phyloP scores from a whole-genome alignment of 139 green algal species.

The Desmodesmus armatus region DNA sequence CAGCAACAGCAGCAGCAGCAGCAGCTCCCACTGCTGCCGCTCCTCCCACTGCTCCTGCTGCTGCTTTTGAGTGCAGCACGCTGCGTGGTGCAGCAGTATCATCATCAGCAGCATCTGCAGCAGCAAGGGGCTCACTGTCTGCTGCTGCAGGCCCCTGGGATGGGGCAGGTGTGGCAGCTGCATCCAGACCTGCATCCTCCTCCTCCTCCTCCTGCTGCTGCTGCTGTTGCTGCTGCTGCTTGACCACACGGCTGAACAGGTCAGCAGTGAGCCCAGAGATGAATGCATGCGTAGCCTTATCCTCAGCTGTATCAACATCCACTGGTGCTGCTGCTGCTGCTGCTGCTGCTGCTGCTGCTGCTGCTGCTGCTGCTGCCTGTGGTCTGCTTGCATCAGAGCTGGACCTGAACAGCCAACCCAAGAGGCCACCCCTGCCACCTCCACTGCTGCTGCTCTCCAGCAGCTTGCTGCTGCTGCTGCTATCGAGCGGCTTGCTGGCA shows the following conservation, averaged over 20 bases:
- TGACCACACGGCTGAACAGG: not conserved
- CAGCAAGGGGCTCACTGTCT: too few relatives aligned
- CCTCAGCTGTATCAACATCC: not conserved
- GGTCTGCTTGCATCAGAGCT: not conserved
- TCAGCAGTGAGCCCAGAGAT: too few relatives aligned
- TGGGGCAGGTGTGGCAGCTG: too few relatives aligned
- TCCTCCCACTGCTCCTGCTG: not conserved
- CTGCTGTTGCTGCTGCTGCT: constrained; percentile 2
- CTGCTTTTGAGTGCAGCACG: not conserved
- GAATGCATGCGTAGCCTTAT: too few relatives aligned
- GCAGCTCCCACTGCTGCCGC: not conserved
- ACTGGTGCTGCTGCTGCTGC: too few relatives aligned
- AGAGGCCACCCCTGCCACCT: not conserved
- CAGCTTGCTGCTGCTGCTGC: too few relatives aligned
- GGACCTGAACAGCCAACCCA: not conserved
- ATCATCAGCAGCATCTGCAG: not conserved
- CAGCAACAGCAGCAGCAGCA: not conserved
- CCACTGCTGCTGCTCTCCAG: too few relatives aligned
- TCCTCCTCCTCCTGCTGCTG: not conserved
- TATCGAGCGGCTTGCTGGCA: too few relatives aligned
- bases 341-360: not conserved
- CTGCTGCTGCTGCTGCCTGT: constrained; percentile 1
- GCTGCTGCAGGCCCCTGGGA: too few relatives aligned
- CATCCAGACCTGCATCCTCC: not conserved
- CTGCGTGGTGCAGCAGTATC: not conserved